Conservation (phyloP, 2,329 filamentous ascomycete species). For the Tolypocladium tropicale region DNA sequence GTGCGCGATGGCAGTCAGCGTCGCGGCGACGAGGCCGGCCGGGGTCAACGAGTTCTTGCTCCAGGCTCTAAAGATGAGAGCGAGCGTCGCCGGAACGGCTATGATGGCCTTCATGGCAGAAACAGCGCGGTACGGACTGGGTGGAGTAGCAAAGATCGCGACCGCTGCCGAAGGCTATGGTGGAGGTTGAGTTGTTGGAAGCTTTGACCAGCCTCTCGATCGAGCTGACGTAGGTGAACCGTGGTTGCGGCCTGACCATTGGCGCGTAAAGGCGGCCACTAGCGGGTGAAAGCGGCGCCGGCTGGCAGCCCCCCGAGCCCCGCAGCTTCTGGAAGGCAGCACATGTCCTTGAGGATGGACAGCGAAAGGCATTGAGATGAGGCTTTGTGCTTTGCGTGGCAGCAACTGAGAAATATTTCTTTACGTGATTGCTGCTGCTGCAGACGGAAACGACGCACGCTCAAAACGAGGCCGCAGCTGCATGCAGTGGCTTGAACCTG, state of each 20-base stretch:
- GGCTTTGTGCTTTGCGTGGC: too few relatives aligned
- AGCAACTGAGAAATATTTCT: too few relatives aligned
- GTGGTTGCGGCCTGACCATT: not conserved
- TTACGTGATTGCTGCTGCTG: too few relatives aligned
- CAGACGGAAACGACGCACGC: too few relatives aligned
- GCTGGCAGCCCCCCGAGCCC: not conserved
- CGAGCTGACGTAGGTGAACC: not conserved
- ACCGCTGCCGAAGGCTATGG: not conserved
- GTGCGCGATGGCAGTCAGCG: conserved; percentile 66
- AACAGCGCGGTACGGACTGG: not conserved
- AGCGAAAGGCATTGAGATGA: too few relatives aligned
- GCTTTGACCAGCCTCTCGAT: not conserved
- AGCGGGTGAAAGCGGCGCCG: not conserved
- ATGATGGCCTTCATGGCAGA: conserved; percentile 45
- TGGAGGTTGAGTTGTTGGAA: not conserved
- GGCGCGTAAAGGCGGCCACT: not conserved
- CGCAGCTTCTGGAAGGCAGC: not conserved
- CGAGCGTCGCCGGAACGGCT: conserved; percentile 46
- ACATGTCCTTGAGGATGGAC: too few relatives aligned
- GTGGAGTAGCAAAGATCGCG: not conserved
- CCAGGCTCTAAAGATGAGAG: conserved; percentile 57
- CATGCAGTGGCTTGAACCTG: too few relatives aligned
- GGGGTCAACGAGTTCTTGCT: conserved; percentile 70
- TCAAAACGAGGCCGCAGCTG: too few relatives aligned
- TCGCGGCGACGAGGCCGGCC: conserved; percentile 60